Conservation (phyloP, 129 eudicot genomes). For the Flaveria ramosissima region DNA sequence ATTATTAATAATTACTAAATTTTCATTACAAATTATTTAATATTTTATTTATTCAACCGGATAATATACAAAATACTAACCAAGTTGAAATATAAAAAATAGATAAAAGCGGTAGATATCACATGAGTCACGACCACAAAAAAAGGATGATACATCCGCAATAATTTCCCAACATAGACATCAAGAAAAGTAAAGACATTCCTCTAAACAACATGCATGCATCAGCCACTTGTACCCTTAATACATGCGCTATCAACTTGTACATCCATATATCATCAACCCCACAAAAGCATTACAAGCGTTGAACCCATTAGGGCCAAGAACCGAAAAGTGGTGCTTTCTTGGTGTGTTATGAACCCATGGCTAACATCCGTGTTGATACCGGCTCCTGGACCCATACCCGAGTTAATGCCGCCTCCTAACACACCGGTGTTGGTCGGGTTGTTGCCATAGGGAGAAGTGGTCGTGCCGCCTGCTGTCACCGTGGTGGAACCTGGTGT, state of each 20-base stretch:
- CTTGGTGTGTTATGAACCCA: slow-evolving; percentile 25
- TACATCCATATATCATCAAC: slow-evolving; percentile 2
- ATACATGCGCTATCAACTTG: slow-evolving; percentile 1
- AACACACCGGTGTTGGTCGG: slow-evolving; percentile 39
- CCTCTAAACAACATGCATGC: too few species aligned
- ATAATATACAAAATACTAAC: too few species aligned
- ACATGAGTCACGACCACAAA: too few species aligned
- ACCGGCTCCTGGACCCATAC: slow-evolving; percentile 28
- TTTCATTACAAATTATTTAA: too few species aligned
- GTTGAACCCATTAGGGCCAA: slow-evolving; percentile 6
- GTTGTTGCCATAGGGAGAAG: slow-evolving; percentile 40
- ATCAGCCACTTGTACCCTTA: too few species aligned
- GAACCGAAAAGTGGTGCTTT: slow-evolving; percentile 16
- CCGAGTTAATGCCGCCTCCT: slow-evolving; percentile 34
- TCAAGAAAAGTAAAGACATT: too few species aligned
- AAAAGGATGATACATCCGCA: too few species aligned
- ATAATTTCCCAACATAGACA: too few species aligned
- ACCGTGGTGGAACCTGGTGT: slow-evolving; percentile 38
- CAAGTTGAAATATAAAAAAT: too few species aligned
- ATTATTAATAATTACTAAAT: too few species aligned
- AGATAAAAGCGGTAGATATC: too few species aligned
- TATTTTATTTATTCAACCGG: too few species aligned
- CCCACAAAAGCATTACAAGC: slow-evolving; percentile 34
- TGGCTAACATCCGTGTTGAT: slow-evolving; percentile 36
- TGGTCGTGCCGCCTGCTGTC: slow-evolving; percentile 37